A percentile compares a stretch with the other conserved stretches of the same genome.
Conservation (phyloP, 371 early-diverging fungal species). For the Mucor velutinosus region DNA sequence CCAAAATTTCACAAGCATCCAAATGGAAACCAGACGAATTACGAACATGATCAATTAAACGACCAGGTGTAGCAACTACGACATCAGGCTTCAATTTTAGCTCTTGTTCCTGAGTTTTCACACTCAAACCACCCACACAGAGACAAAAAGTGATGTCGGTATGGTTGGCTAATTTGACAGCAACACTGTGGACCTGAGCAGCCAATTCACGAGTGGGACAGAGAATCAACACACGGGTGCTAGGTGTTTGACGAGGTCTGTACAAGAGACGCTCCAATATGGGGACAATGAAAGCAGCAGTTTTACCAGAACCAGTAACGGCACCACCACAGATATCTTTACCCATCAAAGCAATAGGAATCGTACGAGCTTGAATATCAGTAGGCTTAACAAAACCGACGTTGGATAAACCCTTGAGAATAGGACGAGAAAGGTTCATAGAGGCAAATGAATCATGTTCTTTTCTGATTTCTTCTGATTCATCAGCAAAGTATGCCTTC, state of each 20-base stretch:
- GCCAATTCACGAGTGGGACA: conserved; percentile 99
- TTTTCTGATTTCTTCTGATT: conserved; percentile 50
- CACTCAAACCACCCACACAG: conserved; percentile 92
- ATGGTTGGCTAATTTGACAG: conserved; percentile 82
- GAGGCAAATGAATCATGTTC: conserved; percentile 76
- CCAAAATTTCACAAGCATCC: conserved; percentile 93
- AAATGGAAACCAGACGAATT: conserved; percentile 90
- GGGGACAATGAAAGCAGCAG: conserved; percentile 97
- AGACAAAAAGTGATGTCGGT: conserved; percentile 89
- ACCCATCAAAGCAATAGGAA: conserved; percentile 96
- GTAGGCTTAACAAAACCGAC: conserved; percentile 96
- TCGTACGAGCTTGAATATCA: conserved; percentile 94
- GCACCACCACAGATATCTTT: conserved; percentile 99
- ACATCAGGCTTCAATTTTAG: conserved; percentile 93
- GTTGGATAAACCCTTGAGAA: conserved; percentile 89
- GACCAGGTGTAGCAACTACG: conserved; percentile 99
- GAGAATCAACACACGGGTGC: conserved; percentile 93
- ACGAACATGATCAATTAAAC: conserved; percentile 98
- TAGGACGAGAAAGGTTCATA: conserved; percentile 94
- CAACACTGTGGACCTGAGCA: conserved; percentile 94
- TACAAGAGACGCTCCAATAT: conserved; percentile 94
- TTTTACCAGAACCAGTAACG: conserved; percentile 99
- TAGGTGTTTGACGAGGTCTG: conserved; percentile 78
- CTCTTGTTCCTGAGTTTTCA: conserved; percentile 92
- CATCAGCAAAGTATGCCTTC: conserved; percentile 76